Evolutionary conservation across 2,329 filamentous ascomycete genomes (phyloP), one percentile per base, ranked within the genome.

Genomic region (Cladorrhinum sp.): DNA sequence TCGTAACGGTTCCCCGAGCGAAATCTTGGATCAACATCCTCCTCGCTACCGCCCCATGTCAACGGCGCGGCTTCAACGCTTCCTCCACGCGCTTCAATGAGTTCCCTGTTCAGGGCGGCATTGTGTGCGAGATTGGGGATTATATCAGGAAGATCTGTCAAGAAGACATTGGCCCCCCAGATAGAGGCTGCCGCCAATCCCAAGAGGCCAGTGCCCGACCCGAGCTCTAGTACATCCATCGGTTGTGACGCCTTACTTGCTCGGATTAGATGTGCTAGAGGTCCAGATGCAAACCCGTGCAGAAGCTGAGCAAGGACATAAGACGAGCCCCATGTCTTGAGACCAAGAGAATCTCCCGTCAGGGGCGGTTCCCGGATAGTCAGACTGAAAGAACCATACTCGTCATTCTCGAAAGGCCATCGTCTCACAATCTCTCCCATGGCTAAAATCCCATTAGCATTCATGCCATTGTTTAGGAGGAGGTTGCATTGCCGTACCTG

Each of bases 261-360:
- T 63, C 74, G 71, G 16, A 86, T 75, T 7, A 84, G 66, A 49
- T 79, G 75, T 30, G 77, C 77, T 21, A 86, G 69, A 0, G 77
- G 75, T 14, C 73, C 78, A 49, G 72, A 74, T 7, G 71, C 74
- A 42, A 86, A 76, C 12, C 70, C 70, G 20, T 78, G 78, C 24
- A 98, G 82, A 23, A 90, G 86, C 66, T 85, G 88, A 0, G 94
- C 89, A 3, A 98, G 85, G 1, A 96, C 82, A 70, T 92, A 96
- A 0, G 92, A 94, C 0, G 92, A 94, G 0, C 90, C 91, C 95
- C 95, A 98, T 0, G 95, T 99, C 75, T 99, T 98, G 73, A 96
- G 82, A 1, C 95, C 95, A 18, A 98, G 80, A 62, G 91, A 90
- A 73, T 97, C 94, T 6, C 90, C 90, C 0, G 91, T 96, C 59